phyloP scores from a whole-genome alignment of 2,329 filamentous ascomycete species.

The Aurifilum marmelostoma region DNA sequence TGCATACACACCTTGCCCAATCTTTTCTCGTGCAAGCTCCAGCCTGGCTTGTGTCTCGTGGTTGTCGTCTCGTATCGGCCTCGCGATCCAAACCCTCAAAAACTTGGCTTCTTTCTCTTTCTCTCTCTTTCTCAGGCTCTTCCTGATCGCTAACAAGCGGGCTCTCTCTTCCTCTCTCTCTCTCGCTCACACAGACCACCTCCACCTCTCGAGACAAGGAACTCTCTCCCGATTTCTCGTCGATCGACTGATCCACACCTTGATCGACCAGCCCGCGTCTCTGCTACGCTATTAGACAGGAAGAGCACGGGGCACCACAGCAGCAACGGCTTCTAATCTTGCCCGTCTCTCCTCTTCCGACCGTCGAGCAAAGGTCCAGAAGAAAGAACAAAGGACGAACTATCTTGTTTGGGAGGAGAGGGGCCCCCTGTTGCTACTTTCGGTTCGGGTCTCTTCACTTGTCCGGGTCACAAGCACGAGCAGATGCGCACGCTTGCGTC shows the following conservation, averaged over 20 bases:
- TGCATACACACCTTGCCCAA: neutral
- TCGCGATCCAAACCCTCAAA: constrained; percentile 17
- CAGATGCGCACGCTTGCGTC: neutral
- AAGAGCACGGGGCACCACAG: neutral
- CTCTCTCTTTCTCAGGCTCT: neutral
- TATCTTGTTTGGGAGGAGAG: too few relatives aligned
- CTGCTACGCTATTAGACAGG: neutral
- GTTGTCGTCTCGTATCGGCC: constrained; percentile 18
- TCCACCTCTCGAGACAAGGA: neutral
- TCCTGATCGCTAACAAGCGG: neutral
- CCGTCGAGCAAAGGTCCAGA: too few relatives aligned
- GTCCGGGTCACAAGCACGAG: neutral
- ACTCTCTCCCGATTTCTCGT: neutral
- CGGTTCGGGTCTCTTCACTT: neutral
- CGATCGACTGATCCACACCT: constrained; percentile 3
- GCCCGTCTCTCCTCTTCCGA: neutral
- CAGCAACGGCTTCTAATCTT: neutral
- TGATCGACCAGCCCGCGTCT: neutral
- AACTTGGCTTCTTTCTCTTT: neutral
- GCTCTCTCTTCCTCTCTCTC: neutral
- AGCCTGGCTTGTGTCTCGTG: constrained; percentile 12
- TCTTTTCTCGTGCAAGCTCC: neutral
- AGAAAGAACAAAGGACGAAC: neutral
- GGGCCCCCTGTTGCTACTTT: neutral
- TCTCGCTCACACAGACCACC: neutral